phyloP scores from a whole-genome alignment of 352 stramenopile genomes.

The Elongisporangium undulatum region DNA sequence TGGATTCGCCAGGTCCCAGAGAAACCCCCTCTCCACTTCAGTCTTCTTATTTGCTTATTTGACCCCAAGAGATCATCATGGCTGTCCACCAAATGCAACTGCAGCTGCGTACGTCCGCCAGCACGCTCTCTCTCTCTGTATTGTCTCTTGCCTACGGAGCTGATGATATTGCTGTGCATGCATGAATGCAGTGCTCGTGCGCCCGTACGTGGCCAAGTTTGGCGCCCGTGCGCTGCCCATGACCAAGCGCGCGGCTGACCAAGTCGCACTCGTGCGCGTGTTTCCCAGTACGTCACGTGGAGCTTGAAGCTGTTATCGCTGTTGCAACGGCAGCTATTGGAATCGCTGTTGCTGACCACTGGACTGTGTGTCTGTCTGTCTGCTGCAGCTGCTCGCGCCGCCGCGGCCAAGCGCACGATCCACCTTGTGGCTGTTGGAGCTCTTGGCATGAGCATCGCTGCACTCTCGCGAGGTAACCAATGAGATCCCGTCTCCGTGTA shows the following conservation, averaged over 20 bases:
- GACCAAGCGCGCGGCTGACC: slow-evolving; percentile 22
- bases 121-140: neutral
- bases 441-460: slow-evolving; percentile 39
- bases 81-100: slow-evolving; percentile 29
- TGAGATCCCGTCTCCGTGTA: neutral
- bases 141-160: neutral
- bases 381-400: slow-evolving; percentile 5
- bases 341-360: neutral
- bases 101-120: slow-evolving; percentile 35
- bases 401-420: slow-evolving; percentile 15
- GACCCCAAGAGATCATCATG: neutral
- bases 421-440: slow-evolving; percentile 35
- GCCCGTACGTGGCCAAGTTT: slow-evolving; percentile 33
- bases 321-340: neutral
- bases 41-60: neutral
- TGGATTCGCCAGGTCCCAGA: neutral
- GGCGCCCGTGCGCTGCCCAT: slow-evolving; percentile 17
- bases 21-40: neutral
- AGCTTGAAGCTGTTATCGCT: neutral
- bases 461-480: slow-evolving; percentile 29
- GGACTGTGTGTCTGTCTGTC: neutral
- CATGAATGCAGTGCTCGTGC: slow-evolving; percentile 43
- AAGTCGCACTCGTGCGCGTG: slow-evolving; percentile 21
- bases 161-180: neutral
- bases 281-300: slow-evolving; percentile 13